A percentile compares a stretch with the other conserved stretches of the same genome.
Evolutionary conservation across 1,284 basidiomycete genomes (phyloP).

Genomic region (Trametes pubescens): DNA sequence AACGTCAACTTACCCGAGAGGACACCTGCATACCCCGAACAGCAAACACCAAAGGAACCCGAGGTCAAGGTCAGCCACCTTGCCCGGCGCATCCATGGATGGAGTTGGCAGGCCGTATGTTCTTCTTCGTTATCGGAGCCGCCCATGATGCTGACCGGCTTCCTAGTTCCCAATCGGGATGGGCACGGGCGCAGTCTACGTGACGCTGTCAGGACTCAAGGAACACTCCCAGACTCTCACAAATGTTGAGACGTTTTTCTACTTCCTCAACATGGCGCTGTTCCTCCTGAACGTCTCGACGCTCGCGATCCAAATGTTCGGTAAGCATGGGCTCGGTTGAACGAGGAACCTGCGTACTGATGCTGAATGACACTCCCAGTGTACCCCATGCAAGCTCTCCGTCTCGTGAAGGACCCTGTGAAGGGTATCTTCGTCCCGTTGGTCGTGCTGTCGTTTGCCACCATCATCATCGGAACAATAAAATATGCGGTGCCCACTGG

Average conservation of each 20-base stretch:
- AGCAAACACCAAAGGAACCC: neutral
- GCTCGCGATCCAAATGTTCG: slow-evolving; percentile 51
- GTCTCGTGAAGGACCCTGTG: slow-evolving; percentile 53
- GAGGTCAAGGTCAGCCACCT: slow-evolving; percentile 36
- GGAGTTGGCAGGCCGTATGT: slow-evolving; percentile 59
- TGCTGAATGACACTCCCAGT: slow-evolving; percentile 39
- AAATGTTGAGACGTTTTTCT: slow-evolving; percentile 53
- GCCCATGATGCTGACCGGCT: neutral
- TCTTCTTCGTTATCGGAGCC: neutral
- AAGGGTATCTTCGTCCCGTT: slow-evolving; percentile 57
- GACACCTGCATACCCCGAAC: slow-evolving; percentile 6
- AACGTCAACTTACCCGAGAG: slow-evolving; percentile 23
- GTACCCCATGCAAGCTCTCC: slow-evolving; percentile 52
- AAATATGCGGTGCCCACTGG: slow-evolving; percentile 53
- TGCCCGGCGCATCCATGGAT: slow-evolving; percentile 55
- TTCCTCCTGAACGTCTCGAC: slow-evolving; percentile 54
- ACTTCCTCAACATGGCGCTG: slow-evolving; percentile 54
- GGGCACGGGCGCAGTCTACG: slow-evolving; percentile 59
- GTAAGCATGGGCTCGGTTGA: slow-evolving; percentile 38
- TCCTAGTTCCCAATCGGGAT: slow-evolving; percentile 57
- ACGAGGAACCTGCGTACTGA: neutral
- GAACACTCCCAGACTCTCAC: slow-evolving; percentile 45
- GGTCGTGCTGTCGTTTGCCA: slow-evolving; percentile 57
- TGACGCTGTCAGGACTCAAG: slow-evolving; percentile 52
- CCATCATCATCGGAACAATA: slow-evolving; percentile 58